These are phyloP conservation scores for Malus orientalis DNA, from an alignment of 306 rosid species.

Conservation along the genomic window DNA sequence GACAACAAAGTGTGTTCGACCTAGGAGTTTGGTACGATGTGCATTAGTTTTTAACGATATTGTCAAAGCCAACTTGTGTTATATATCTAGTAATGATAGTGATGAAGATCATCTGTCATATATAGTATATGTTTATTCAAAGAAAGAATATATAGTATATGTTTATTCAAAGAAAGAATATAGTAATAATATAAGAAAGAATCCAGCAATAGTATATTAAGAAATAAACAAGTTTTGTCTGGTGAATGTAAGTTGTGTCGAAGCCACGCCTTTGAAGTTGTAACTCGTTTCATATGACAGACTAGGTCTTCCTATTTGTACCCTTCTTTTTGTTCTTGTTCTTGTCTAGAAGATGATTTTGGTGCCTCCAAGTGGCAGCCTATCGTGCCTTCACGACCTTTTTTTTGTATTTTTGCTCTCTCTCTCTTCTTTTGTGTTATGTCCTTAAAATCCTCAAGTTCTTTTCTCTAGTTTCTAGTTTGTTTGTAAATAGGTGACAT, in stretches of 20 bases:
- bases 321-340: not conserved
- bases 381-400: constrained; percentile 19
- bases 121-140: not conserved
- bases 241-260: not conserved
- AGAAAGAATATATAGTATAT: not conserved
- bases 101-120: not conserved
- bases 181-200: not conserved
- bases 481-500: not conserved
- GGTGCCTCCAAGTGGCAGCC: constrained; percentile 70
- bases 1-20: too few species aligned
- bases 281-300: not conserved
- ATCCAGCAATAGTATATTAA: not conserved
- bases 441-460: not conserved
- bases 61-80: not conserved
- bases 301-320: not conserved
- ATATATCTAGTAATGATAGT: not conserved
- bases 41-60: not conserved
- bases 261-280: not conserved
- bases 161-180: not conserved
- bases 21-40: too few species aligned
- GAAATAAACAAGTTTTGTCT: not conserved
- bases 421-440: not conserved
- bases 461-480: not conserved
- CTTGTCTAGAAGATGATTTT: constrained; percentile 22
- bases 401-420: not conserved